phyloP scores from a whole-genome alignment of 2,329 filamentous ascomycete genomes.

The Fragosphaeria purpurea region DNA sequence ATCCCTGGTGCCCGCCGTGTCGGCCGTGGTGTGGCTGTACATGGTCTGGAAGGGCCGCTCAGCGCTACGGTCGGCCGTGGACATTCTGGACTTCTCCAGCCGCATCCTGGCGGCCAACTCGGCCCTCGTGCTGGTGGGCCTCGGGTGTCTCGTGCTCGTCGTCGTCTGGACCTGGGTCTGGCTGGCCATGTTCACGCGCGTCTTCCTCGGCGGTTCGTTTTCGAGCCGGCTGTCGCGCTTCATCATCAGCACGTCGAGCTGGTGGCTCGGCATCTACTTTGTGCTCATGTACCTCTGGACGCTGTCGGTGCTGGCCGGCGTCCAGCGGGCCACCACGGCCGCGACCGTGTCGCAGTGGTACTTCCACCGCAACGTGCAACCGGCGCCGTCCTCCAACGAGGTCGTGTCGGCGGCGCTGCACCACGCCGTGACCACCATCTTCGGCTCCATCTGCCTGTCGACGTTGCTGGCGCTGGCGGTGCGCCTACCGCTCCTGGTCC shows the following conservation, averaged over 20 bases:
- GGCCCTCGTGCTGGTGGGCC: conserved; percentile 72
- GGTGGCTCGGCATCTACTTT: conserved; percentile 92
- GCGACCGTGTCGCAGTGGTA: conserved; percentile 99
- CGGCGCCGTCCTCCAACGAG: conserved; percentile 65
- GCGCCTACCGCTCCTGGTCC: conserved; percentile 71
- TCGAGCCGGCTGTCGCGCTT: conserved; percentile 53
- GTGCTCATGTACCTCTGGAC: conserved; percentile 95
- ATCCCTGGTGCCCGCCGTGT: conserved; percentile 63
- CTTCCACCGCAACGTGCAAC: conserved; percentile 80
- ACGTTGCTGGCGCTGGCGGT: conserved; percentile 73
- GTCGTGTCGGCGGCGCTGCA: conserved; percentile 74
- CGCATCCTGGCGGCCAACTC: conserved; percentile 79
- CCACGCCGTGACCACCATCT: conserved; percentile 77
- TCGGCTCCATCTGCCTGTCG: conserved; percentile 85
- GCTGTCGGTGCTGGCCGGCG: conserved; percentile 71
- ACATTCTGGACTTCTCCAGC: conserved; percentile 85
- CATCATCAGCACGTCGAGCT: conserved; percentile 77
- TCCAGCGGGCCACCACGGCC: conserved; percentile 84
- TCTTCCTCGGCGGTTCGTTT: conserved; percentile 88
- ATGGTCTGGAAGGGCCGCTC: conserved; percentile 71
- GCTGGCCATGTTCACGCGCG: conserved; percentile 91
- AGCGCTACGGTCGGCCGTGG: conserved; percentile 71
- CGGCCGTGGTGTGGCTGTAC: conserved; percentile 72
- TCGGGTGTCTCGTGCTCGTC: conserved; percentile 63
- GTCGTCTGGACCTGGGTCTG: conserved; percentile 92